Base-by-base conservation (phyloP, 1,139 yeast genomes). In the Casaregolazyma lundiana region DNA sequence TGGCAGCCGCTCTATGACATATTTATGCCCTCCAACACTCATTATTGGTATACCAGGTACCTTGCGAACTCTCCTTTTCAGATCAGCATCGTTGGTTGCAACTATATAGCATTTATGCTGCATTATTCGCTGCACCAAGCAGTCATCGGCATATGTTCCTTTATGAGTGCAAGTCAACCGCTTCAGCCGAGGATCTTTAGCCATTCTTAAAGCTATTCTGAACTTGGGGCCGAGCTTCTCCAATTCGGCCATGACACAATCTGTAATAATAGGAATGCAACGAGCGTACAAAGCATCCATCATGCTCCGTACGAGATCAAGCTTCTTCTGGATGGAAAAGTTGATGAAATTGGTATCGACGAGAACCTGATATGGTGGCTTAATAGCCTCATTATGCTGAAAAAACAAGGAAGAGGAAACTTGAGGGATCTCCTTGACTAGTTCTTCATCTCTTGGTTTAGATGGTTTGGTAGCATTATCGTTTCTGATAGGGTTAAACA, bases 61-160 rank as follows among this genome's bases (percentile, higher is more conserved):
- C 67, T 92, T 92, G 69, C 98, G 78, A 37, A 92, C 78, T 65
- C 98, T 77, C 62, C 97, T 80, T 66, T 92, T 92, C 63, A 92
- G 72, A 59, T 92, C 97, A n/a, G 96, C 97, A 81, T 92, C 98
- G 66, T 92, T 92, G 1, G 97, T 90, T 39, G 98, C 98, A 36
- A 92, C 97, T 48, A 92, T 90, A 63, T 81, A 92, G 67, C 98
- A 92, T 64, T 92, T 92, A 68, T 92, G 97, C 62, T 90, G 97
- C 67, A 90, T 77, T 5, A 92, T 95, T 56, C 98, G 74, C 63
- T 85, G 83, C 21, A 92, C 97, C 35, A 92, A 68, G 66, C 98
- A 92, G 68, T 92, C 98, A 79, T 92, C 98, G 26, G 98, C 98
- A 72, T 92, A 92, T 0, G 96, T 92, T 16, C 98, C 98, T 57